Conservation (phyloP, 306 rosid species). For the Acmispon strigosus region DNA sequence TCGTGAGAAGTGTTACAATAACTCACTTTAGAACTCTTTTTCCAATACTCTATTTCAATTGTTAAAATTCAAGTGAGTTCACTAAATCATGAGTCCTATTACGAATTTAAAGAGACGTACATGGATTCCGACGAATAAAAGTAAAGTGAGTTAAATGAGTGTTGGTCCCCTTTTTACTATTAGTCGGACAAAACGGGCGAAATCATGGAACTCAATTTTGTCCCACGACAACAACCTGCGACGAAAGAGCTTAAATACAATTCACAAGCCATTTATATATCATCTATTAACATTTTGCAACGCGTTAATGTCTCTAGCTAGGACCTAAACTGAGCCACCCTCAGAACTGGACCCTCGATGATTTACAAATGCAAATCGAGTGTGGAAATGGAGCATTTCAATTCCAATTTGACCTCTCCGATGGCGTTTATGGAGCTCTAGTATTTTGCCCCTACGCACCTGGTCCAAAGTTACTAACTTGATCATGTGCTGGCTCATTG, state of each 20-base stretch:
- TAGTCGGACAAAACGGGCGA: background rate
- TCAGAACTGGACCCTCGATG: constrained; percentile 4
- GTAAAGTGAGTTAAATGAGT: too few species aligned
- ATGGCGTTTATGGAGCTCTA: background rate
- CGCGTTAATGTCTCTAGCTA: constrained; percentile 22
- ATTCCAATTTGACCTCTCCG: background rate
- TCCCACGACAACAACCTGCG: background rate
- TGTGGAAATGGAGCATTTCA: constrained; percentile 11
- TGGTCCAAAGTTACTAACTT: background rate
- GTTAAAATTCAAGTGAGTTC: too few species aligned
- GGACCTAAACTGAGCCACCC: constrained; percentile 23
- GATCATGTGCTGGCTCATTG: background rate
- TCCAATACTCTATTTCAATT: too few species aligned
- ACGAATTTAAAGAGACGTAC: too few species aligned
- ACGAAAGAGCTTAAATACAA: constrained; percentile 12
- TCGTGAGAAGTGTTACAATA: too few species aligned
- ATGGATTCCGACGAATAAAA: too few species aligned
- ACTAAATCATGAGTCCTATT: too few species aligned
- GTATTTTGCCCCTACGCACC: background rate
- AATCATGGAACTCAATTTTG: background rate
- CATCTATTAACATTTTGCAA: constrained; percentile 53
- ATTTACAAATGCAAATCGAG: constrained; percentile 3
- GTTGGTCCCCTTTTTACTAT: too few species aligned
- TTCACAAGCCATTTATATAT: constrained; percentile 18
- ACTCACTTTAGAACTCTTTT: too few species aligned